Evolutionary conservation across 2,329 filamentous ascomycete species (phyloP).

Genomic region (Huntiella savannae): DNA sequence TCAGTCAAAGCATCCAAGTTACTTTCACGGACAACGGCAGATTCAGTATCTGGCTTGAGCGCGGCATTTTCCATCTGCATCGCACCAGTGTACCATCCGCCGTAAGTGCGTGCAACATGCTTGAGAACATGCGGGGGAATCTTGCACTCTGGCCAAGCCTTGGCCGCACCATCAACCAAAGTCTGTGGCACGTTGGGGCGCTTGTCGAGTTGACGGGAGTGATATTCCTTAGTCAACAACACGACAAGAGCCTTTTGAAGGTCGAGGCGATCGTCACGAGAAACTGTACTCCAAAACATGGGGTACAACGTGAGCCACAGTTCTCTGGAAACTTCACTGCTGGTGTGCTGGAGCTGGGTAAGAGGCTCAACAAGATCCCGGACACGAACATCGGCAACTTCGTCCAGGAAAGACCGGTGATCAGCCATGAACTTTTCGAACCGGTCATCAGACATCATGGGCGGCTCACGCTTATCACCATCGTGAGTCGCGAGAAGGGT

Average conservation of each 20-base stretch:
- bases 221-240: slow-evolving; percentile 85
- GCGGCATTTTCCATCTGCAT: slow-evolving; percentile 79
- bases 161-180: slow-evolving; percentile 70
- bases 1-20: slow-evolving; percentile 92
- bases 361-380: slow-evolving; percentile 81
- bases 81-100: slow-evolving; percentile 91
- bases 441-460: slow-evolving; percentile 61
- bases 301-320: slow-evolving; percentile 87
- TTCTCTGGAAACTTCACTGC: slow-evolving; percentile 62
- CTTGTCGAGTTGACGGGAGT: slow-evolving; percentile 83
- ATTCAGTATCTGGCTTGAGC: slow-evolving; percentile 69
- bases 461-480: slow-evolving; percentile 38
- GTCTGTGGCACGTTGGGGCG: slow-evolving; percentile 91
- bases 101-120: slow-evolving; percentile 81
- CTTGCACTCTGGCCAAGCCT: slow-evolving; percentile 71
- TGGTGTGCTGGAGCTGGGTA: slow-evolving; percentile 77
- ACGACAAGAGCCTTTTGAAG: slow-evolving; percentile 82
- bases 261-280: slow-evolving; percentile 73
- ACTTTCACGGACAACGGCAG: slow-evolving; percentile 69
- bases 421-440: slow-evolving; percentile 61
- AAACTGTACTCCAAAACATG: slow-evolving; percentile 77
- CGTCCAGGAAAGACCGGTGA: slow-evolving; percentile 66
- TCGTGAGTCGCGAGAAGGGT: slow-evolving; percentile 57
- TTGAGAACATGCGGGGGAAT: slow-evolving; percentile 93
- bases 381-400: slow-evolving; percentile 70